Evolutionary conservation across 169 alveolate species (phyloP), one percentile per base, ranked within the genome.

Genomic region (Plasmodium relictum): DNA sequence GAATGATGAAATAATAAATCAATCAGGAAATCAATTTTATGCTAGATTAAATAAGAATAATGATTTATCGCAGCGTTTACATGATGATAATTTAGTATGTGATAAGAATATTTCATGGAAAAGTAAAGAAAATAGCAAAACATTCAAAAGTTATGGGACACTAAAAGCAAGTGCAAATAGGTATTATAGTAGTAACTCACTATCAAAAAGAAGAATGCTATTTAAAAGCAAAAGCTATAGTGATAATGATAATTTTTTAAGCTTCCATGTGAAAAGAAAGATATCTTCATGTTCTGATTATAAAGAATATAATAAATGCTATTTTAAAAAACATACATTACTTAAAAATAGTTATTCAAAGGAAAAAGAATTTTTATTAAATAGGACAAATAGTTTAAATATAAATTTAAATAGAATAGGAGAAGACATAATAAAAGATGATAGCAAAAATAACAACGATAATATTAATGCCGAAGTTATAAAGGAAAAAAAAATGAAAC

Each of bases 361-460:
- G 24, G 31, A 65, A n/a, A 78, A 63, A 50, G 65, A 78, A 58
- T 78, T 78, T 63, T 50, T 58, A n/a, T 42, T 78, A 42, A 78
- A 37, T 58, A 31, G 89, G 45, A 63, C 78, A n/a, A 78, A 78
- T 6, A 78, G 89, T 63, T 52, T 78, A 59, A 78, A 65, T 44
- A 45, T 78, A 18, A 50, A 65, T 63, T 31, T 63, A 26, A 61
- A 44, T 18, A 26, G 26, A 65, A 18, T 45, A 12, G 89, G 42
- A 12, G 26, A 26, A 20, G 16, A 18, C 0, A 66, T 58, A 18
- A 22, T 20, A 3, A 42, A 56, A 14, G 26, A 45, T 73, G 73
- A 44, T 8, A 22, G 4, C 10, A 20, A 73, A n/a, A 56, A 44
- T 9, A 72, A n/a, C 44, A 20, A 7, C 12, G 54, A 37, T n/a